These are phyloP conservation scores for Lomentospora prolificans DNA, from an alignment of 2,329 filamentous ascomycete species.

Conservation along the genomic window DNA sequence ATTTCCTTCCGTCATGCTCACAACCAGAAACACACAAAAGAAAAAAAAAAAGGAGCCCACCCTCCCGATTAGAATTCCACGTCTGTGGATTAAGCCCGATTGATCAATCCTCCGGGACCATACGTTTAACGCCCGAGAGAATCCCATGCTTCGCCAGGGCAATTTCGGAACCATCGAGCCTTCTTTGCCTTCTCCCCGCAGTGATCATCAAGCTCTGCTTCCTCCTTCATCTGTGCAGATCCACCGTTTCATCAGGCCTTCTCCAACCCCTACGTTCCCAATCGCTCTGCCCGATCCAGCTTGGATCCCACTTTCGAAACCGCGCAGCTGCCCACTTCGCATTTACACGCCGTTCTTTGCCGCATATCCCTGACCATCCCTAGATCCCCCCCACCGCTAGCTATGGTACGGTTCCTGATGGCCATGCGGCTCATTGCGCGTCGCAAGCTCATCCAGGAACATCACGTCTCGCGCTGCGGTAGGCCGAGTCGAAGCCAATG, in stretches of 20 bases:
- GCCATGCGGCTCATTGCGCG: neutral
- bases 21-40: neutral
- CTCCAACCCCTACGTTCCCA: neutral
- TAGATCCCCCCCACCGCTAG: too few species aligned
- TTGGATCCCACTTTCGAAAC: neutral
- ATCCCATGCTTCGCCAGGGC: neutral
- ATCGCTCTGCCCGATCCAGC: neutral
- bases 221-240: neutral
- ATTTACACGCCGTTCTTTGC: neutral
- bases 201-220: neutral
- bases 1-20: neutral
- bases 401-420: neutral
- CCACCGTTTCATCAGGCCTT: neutral
- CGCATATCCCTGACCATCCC: neutral
- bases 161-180: neutral
- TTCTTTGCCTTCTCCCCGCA: neutral
- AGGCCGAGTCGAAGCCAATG: too few species aligned
- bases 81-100: neutral
- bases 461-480: too few species aligned
- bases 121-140: neutral
- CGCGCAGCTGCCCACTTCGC: neutral
- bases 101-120: neutral
- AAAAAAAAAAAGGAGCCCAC: neutral
- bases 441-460: neutral
- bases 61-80: too few species aligned